Base-by-base conservation (phyloP, 2,329 filamentous ascomycete species). In the Dactylellina haptotyla region DNA sequence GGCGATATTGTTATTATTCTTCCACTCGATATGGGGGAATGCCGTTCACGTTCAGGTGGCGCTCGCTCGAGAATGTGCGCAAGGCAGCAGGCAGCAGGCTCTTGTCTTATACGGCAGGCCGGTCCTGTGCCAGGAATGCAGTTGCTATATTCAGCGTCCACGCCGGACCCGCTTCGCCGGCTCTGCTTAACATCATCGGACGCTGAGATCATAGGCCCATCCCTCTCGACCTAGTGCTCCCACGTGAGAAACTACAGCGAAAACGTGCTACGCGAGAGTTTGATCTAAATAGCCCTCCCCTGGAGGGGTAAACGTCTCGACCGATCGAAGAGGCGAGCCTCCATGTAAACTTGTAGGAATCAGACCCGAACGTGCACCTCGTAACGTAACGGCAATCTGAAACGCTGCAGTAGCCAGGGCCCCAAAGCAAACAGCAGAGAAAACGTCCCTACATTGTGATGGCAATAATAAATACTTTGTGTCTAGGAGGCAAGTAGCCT, bases 231-330 rank as follows among this genome's bases (percentile, higher is more conserved):
- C 8, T 43, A 9, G 4, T 16, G 6, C 39, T 16, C 39, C 39
- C 39, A 43, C 39, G 30, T 14, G 30, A 34, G 30, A 14, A 34
- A 34, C 4, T 34, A 43, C 8, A 4, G 4, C 39, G n/a, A 9
- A 43, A 50, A 50, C 45, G 45, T 50, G 45, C 23, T 28, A 50
- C 4, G 45, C 45, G 45, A 50, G 12, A 5, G n/a, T n/a, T n/a
- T n/a, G n/a, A n/a, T n/a, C n/a, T n/a, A n/a, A n/a, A n/a, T n/a
- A n/a, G n/a, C n/a, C n/a, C n/a, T n/a, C n/a, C n/a, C n/a, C n/a
- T n/a, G n/a, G n/a, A n/a, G n/a, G n/a, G n/a, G n/a, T n/a, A n/a
- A n/a, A n/a, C n/a, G 4, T 46, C 18, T 20, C 4, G 43, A 3
- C 18, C 43, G 4, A 46, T 23, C 43, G 43, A 46, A 10, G n/a